Base-by-base conservation (phyloP, 306 rosid genomes). In the Crotalaria pallida region DNA sequence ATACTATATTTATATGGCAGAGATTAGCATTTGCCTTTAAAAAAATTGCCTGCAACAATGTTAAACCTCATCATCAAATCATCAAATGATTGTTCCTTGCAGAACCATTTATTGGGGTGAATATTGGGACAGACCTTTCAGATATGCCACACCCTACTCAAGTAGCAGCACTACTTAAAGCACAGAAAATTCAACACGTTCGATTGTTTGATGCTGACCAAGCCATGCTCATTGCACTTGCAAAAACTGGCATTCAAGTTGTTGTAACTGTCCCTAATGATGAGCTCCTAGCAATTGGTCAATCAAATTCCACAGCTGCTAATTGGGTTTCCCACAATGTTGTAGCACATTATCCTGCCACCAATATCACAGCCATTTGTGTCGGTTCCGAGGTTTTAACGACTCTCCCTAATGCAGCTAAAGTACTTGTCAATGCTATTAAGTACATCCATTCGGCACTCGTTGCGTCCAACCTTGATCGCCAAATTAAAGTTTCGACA, bases 111-210 rank as follows among this genome's bases (percentile, higher is more conserved):
- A 68, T 90, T 67, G 96, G 96, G 65, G 96, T 88, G 43, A 90
- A 90, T 50, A 88, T 88, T 49, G 96, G 96, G 60, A 90, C 95
- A n/a, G 87, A 85, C 38, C 95, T 90, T 36, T 86, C 90, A 0
- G 95, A 84, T 52, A 90, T 90, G 96, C 96, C 96, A 60, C 92
- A 88, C 55, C 88, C 96, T 48, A 90, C 96, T 9, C 96, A 90
- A 88, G 95, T 84, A 12, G 95, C 67, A 12, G 96, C 90, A 19
- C 85, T 88, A 29, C 88, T 88, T 26, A 90, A 90, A 84, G 85
- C 92, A 0, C 95, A 88, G 64, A 87, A 84, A 78, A 88, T 90
- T 45, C 83, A 87, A 31, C 87, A 90, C 26, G 76, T 90, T 73
- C 77, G 96, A 10, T 58, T 86, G 59, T 90, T 84, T 17, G 82